phyloP scores from a whole-genome alignment of 1,284 basidiomycete genomes.

The Pseudozyma flocculosa region DNA sequence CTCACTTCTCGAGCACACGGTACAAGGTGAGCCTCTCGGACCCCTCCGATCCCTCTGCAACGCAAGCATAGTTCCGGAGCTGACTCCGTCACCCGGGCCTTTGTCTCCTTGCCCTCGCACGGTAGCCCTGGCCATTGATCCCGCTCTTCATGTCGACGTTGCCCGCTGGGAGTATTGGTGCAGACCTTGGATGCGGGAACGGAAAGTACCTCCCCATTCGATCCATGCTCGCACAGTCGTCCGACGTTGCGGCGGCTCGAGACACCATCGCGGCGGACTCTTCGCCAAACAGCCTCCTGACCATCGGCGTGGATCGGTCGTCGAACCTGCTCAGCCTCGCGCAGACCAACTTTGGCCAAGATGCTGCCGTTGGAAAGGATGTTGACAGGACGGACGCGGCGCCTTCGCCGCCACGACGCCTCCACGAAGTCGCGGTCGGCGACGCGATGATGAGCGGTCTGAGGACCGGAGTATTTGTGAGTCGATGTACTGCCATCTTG shows the following conservation, averaged over 20 bases:
- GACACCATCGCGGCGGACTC: too few relatives aligned
- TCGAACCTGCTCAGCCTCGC: conserved; percentile 61
- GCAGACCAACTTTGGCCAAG: conserved; percentile 26
- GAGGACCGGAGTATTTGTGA: conserved; percentile 25
- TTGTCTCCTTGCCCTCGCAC: too few relatives aligned
- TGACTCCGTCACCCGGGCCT: too few relatives aligned
- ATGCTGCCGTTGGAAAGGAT: conserved; percentile 1
- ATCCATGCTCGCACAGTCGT: conserved; percentile 26
- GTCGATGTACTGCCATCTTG: too few relatives aligned
- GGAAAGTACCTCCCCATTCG: conserved; percentile 78
- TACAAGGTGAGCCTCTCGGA: conserved; percentile 71
- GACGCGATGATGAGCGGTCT: conserved; percentile 47
- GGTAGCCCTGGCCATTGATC: conserved; percentile 87
- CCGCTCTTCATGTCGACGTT: conserved; percentile 74
- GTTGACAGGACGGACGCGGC: background rate
- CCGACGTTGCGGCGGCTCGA: conserved; percentile 1
- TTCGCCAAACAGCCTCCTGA: conserved; percentile 37
- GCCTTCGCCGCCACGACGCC: too few relatives aligned
- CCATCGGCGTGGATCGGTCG: conserved; percentile 69
- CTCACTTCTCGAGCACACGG: conserved; percentile 87
- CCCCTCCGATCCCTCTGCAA: background rate
- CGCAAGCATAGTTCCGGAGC: too few relatives aligned
- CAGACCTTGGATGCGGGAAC: conserved; percentile 95
- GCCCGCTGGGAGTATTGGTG: conserved; percentile 76
- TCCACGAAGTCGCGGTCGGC: conserved; percentile 51